Conservation (phyloP, 1,139 yeast species). For the Suhomyces ambrosiae region DNA sequence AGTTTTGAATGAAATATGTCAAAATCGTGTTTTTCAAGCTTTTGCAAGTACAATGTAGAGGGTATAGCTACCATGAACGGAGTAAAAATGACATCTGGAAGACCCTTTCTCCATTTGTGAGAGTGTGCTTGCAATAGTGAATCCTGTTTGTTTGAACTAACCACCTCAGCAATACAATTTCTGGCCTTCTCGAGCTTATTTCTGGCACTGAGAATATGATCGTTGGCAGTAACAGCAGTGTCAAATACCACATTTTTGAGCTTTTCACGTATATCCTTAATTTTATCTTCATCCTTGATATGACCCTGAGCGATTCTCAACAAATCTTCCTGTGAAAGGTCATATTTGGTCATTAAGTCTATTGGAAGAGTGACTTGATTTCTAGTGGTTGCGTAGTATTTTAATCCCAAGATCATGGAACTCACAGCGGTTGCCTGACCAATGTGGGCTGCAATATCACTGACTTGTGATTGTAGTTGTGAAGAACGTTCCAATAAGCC, state of each 20-base stretch:
- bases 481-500: constrained; percentile 51
- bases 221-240: constrained; percentile 76
- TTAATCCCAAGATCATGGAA: constrained; percentile 62
- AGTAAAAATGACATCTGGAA: constrained; percentile 69
- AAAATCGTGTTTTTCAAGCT: constrained; percentile 64
- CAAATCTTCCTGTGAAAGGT: constrained; percentile 66
- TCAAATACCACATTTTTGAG: constrained; percentile 67
- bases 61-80: constrained; percentile 74
- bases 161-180: constrained; percentile 32
- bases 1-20: constrained; percentile 56
- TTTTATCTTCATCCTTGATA: constrained; percentile 25
- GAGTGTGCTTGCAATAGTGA: constrained; percentile 34
- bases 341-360: constrained; percentile 56
- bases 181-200: constrained; percentile 47
- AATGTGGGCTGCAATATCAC: constrained; percentile 75
- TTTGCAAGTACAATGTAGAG: constrained; percentile 59
- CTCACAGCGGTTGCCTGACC: constrained; percentile 83
- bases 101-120: constrained; percentile 43
- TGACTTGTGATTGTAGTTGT: constrained; percentile 42
- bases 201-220: constrained; percentile 72
- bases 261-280: constrained; percentile 34
- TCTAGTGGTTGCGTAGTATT: constrained; percentile 55
- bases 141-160: constrained; percentile 28
- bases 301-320: constrained; percentile 55
- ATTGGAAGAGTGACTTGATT: constrained; percentile 64